phyloP scores from a whole-genome alignment of 2,329 filamentous ascomycete species.

The Fusarium luffae region DNA sequence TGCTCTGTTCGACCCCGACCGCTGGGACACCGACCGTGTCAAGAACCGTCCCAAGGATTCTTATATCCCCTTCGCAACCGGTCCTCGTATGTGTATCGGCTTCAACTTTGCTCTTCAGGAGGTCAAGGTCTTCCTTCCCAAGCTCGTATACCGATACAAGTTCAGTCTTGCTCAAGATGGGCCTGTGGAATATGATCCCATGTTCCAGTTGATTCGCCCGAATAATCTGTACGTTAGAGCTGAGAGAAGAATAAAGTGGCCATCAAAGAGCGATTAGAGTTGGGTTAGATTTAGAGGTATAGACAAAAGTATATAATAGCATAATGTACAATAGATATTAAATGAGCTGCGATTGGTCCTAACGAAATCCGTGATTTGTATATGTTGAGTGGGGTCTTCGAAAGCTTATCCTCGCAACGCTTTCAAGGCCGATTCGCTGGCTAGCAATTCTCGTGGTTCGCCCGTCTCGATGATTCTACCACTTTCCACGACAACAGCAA shows the following conservation, averaged over 20 bases:
- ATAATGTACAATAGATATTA: constrained; percentile 22
- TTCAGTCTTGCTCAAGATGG: constrained; percentile 63
- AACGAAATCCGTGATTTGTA: background rate
- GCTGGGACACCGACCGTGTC: constrained; percentile 66
- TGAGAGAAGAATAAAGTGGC: constrained; percentile 61
- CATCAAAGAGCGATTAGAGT: constrained; percentile 43
- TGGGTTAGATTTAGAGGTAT: background rate
- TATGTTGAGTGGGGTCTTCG: background rate
- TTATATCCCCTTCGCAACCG: constrained; percentile 69
- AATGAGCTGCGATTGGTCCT: background rate
- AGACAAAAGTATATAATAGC: constrained; percentile 29
- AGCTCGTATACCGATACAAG: constrained; percentile 69
- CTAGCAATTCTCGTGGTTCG: constrained; percentile 40
- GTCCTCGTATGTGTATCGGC: constrained; percentile 69
- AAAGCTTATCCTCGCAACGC: background rate
- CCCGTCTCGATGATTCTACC: constrained; percentile 46
- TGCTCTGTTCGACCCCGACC: constrained; percentile 66
- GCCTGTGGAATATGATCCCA: constrained; percentile 67
- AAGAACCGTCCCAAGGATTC: constrained; percentile 62
- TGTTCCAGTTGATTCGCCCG: constrained; percentile 68
- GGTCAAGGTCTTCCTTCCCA: constrained; percentile 67
- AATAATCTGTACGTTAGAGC: constrained; percentile 65
- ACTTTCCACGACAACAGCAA: constrained; percentile 46
- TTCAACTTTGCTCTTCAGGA: constrained; percentile 73
- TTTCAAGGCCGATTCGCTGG: constrained; percentile 5